phyloP scores from a whole-genome alignment of 2,329 filamentous ascomycete genomes.

The Paradendryphiella salina region DNA sequence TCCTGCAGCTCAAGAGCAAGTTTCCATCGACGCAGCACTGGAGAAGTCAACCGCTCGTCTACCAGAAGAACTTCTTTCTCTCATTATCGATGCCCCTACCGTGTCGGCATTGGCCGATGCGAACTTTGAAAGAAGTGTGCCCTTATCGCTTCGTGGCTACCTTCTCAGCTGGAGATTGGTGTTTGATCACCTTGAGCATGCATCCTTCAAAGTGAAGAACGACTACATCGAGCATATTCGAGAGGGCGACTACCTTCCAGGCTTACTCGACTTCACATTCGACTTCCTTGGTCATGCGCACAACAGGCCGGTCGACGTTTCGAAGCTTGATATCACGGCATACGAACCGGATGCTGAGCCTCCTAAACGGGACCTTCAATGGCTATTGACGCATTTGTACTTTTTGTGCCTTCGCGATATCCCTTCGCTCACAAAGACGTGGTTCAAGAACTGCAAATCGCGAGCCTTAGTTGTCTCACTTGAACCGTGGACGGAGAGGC shows the following conservation, averaged over 20 bases:
- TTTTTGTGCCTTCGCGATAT: constrained; percentile 78
- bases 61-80: constrained; percentile 80
- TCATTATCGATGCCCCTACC: constrained; percentile 77
- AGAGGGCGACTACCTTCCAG: constrained; percentile 67
- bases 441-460: constrained; percentile 81
- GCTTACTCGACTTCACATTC: constrained; percentile 77
- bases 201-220: constrained; percentile 79
- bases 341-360: constrained; percentile 64
- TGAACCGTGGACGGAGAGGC: constrained; percentile 82
- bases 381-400: constrained; percentile 83
- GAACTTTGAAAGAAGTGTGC: constrained; percentile 66
- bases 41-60: constrained; percentile 73
- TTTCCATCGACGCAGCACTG: constrained; percentile 75
- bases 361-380: constrained; percentile 75
- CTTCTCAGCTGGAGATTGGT: constrained; percentile 87
- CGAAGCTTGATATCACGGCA: constrained; percentile 69
- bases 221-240: constrained; percentile 82
- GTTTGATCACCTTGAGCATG: constrained; percentile 79
- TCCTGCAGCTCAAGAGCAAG: constrained; percentile 74
- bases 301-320: constrained; percentile 69
- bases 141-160: constrained; percentile 73
- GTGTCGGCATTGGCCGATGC: constrained; percentile 68
- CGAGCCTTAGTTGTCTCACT: constrained; percentile 77
- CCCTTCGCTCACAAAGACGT: constrained; percentile 76
- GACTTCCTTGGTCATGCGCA: constrained; percentile 80